These are phyloP conservation scores for Solanum chiquidenum DNA, from an alignment of 257 asterid genomes.

Conservation along the genomic window DNA sequence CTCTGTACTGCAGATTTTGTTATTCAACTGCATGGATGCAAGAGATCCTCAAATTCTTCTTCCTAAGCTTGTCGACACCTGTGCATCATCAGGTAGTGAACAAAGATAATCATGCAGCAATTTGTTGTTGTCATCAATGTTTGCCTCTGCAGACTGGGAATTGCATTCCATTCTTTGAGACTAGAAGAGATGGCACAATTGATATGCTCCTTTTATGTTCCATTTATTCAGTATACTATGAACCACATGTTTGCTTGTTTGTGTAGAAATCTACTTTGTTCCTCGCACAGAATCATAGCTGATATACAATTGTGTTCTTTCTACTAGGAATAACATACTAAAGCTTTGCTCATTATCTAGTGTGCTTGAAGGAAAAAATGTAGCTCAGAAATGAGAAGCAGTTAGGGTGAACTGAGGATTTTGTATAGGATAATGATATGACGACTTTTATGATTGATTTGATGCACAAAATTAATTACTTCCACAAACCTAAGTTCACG, in stretches of 20 bases:
- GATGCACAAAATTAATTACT: not conserved
- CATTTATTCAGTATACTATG: not conserved
- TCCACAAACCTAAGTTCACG: not conserved
- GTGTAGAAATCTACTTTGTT: not conserved
- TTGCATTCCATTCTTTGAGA: not conserved
- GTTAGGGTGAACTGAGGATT: not conserved
- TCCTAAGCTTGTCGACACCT: constrained; percentile 56
- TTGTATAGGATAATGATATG: not conserved
- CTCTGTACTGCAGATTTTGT: constrained; percentile 49
- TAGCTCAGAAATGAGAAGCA: not conserved
- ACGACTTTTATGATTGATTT: not conserved
- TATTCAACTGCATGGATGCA: constrained; percentile 91
- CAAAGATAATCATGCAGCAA: not conserved
- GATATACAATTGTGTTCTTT: not conserved
- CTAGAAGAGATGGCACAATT: not conserved
- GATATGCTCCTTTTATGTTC: not conserved
- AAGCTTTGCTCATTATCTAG: not conserved
- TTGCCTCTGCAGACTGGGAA: not conserved
- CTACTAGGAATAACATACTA: not conserved
- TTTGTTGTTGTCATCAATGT: not conserved
- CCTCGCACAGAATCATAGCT: not conserved
- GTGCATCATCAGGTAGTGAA: constrained; percentile 62
- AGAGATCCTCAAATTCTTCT: constrained; percentile 86
- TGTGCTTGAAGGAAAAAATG: not conserved
- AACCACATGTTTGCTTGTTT: not conserved